These are phyloP conservation scores for Chalciporus sphaerocephalus DNA, from an alignment of 768 basidiomycete genomes.

Conservation along the genomic window DNA sequence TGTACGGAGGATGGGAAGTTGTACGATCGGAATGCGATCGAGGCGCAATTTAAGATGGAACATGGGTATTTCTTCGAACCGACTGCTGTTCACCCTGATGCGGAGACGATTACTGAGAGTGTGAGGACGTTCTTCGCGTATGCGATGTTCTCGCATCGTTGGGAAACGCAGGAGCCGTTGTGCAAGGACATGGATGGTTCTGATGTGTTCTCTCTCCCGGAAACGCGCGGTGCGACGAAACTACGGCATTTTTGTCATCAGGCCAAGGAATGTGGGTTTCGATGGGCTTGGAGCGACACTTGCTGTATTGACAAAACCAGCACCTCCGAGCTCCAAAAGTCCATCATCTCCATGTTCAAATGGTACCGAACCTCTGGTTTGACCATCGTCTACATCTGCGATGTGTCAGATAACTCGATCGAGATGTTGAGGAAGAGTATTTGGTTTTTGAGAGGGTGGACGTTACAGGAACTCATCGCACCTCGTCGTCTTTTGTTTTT, in stretches of 20 bases:
- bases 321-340: conserved; percentile 26
- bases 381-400: conserved; percentile 24
- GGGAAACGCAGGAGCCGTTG: conserved; percentile 17
- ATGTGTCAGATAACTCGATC: conserved; percentile 11
- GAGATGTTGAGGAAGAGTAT: conserved; percentile 14
- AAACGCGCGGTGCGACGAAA: conserved; percentile 11
- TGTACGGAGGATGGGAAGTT: conserved; percentile 24
- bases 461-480: conserved; percentile 27
- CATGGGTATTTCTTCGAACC: conserved; percentile 10
- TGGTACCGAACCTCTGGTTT: conserved; percentile 27
- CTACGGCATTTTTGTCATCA: conserved; percentile 17
- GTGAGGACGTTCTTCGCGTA: conserved; percentile 17
- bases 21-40: conserved; percentile 17
- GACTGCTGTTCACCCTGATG: neutral
- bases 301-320: conserved; percentile 29
- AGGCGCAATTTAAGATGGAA: conserved; percentile 15
- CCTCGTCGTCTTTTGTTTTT: conserved; percentile 22
- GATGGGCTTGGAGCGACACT: conserved; percentile 29
- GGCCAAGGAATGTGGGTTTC: conserved; percentile 18
- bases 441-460: conserved; percentile 29
- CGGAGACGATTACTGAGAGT: conserved; percentile 1
- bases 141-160: conserved; percentile 26
- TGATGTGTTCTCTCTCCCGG: conserved; percentile 15
- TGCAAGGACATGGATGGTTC: conserved; percentile 13
- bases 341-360: conserved; percentile 29